phyloP scores from a whole-genome alignment of 345 rosid species.

The Kernera saxatilis region DNA sequence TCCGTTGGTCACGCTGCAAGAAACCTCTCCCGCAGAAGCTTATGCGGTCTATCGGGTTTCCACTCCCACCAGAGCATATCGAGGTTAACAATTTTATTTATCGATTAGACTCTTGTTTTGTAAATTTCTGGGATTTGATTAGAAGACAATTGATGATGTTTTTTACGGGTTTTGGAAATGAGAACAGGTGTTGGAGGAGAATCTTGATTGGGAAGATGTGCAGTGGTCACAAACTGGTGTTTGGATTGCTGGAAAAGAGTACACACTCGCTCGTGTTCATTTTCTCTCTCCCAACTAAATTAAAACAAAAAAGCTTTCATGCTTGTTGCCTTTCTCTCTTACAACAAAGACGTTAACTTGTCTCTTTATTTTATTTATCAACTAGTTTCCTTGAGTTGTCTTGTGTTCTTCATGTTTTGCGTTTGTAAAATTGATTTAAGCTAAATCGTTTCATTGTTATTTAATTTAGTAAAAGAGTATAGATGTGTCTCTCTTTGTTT shows the following conservation, averaged over 20 bases:
- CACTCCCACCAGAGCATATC: slow-evolving; percentile 74
- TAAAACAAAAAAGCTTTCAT: neutral
- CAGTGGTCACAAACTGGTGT: slow-evolving; percentile 99
- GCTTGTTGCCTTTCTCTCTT: neutral
- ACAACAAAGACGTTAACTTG: neutral
- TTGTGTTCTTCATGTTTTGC: neutral
- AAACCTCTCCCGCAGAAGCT: slow-evolving; percentile 83
- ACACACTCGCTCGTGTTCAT: slow-evolving; percentile 83
- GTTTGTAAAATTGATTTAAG: neutral
- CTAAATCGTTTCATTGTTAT: slow-evolving; percentile 5
- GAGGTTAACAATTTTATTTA: slow-evolving; percentile 57
- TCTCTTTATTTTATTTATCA: neutral
- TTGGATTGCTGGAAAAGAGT: slow-evolving; percentile 91
- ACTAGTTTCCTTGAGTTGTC: neutral
- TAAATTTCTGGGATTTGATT: neutral
- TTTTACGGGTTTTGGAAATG: neutral
- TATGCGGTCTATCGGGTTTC: slow-evolving; percentile 86
- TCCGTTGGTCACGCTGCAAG: slow-evolving; percentile 95
- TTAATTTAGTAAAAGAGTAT: neutral
- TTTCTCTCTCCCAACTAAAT: slow-evolving; percentile 58
- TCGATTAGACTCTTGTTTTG: neutral
- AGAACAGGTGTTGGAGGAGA: slow-evolving; percentile 75
- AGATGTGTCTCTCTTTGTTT: neutral
- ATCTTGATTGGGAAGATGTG: slow-evolving; percentile 96
- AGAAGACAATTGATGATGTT: neutral